Base-by-base conservation (phyloP, 148 eudicot species). In the Beta vulgaris region DNA sequence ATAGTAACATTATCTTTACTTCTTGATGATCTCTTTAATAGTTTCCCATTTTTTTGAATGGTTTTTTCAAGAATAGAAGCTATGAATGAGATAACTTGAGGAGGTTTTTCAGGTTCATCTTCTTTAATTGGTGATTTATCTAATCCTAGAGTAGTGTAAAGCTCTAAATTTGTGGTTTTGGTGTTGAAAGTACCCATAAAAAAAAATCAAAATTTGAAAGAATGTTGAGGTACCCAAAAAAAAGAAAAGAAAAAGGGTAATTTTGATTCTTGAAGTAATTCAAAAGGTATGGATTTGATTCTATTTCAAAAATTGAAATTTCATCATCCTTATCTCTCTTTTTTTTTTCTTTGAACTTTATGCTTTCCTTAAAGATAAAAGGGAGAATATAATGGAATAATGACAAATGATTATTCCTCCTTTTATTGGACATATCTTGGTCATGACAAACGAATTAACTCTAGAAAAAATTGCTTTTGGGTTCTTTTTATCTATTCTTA, bases 11-110 rank as follows among this genome's bases (percentile, higher is more conserved):
- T 39, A 12, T 78, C 81, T 71, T 68, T 88, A 23, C 21, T 60
- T 48, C 65, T 71, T 40, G 79, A 77, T 40, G 79, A 77, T 39
- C 57, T 75, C 78, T 78, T 77, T 4, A 78, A 39, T 34, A 77
- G 49, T 48, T 79, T 88, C 10, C 84, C 87, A 69, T 82, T 88
- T 73, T 23, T 82, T 6, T 69, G 80, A 73, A 86, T 76, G 34
- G 63, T 71, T 73, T 68, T 80, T 64, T 86, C 88, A 26, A 88
- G 70, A 34, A 80, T 65, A 16, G 73, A 66, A 40, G 84, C 76
- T 4, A 88, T 32, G 35, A 86, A 57, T 19, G 87, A 42, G 2
- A 88, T n/a, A 40, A 84, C 71, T 53, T 79, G 60, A 60, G 88
- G 88, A 55, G 76, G 39, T 59, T 40, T 54, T 64, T 54, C 66